Percentiles rank a stretch among this genome's conserved stretches.
Evolutionary conservation across 805 yeast genomes (phyloP).

Genomic region (Dipodascopsis uninucleata): DNA sequence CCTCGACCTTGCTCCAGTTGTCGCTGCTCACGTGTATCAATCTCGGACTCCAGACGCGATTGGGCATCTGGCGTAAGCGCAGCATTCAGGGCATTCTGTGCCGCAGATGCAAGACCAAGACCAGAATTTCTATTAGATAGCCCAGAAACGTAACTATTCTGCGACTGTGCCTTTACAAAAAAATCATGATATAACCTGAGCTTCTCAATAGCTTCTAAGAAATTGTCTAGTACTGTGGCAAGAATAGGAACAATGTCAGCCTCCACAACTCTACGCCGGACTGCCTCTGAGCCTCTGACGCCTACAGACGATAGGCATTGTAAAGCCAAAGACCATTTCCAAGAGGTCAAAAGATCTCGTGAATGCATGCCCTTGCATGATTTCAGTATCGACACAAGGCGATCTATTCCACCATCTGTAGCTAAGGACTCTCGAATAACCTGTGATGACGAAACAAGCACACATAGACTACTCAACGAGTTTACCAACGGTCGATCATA

Average conservation of each 20-base stretch:
- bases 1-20: not conserved
- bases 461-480: slow-evolving; percentile 85
- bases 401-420: slow-evolving; percentile 85
- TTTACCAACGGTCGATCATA: slow-evolving; percentile 86
- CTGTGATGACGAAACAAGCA: slow-evolving; percentile 77
- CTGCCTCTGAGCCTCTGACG: slow-evolving; percentile 84
- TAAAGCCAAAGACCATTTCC: slow-evolving; percentile 96
- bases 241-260: slow-evolving; percentile 90
- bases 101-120: too few relatives aligned
- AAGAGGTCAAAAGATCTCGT: slow-evolving; percentile 60
- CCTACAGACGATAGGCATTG: slow-evolving; percentile 90
- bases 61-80: too few relatives aligned
- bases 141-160: too few relatives aligned
- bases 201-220: slow-evolving; percentile 41
- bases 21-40: slow-evolving; percentile 1
- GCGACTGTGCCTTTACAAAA: slow-evolving; percentile 1
- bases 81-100: too few relatives aligned
- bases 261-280: slow-evolving; percentile 79
- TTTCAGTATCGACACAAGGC: slow-evolving; percentile 78
- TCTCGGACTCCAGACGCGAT: not conserved
- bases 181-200: slow-evolving; percentile 22
- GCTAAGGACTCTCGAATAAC: slow-evolving; percentile 88
- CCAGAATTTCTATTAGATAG: too few relatives aligned
- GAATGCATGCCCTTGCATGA: slow-evolving; percentile 54
- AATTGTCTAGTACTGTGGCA: slow-evolving; percentile 89